Base-by-base conservation (phyloP, 805 yeast species). In the Candida oleophila region DNA sequence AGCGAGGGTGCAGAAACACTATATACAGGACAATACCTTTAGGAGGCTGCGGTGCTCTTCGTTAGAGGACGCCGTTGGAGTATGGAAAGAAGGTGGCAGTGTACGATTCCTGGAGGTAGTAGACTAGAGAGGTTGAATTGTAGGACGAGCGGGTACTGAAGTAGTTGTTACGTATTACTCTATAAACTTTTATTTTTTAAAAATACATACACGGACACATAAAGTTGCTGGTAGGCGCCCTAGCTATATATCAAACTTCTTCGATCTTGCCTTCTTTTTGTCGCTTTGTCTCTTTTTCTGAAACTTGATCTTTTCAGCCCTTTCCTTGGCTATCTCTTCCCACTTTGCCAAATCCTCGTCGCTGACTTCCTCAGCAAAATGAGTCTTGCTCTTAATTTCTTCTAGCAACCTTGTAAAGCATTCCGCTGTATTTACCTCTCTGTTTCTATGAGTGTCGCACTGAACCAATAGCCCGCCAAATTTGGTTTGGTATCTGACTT, bases 321-420 rank as follows among this genome's bases (percentile, higher is more conserved):
- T 51, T 38, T 53, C 65, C 37, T 56, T 61, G 11, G 59, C 59
- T 9, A 71, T 62, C 4, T 62, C 61, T 7, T 64, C 64, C 91
- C 90, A 85, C 55, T 77, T 76, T 46, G 65, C 54, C 46, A 68
- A 49, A 43, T 75, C 80, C 66, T 66, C 76, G 21, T 65, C 73
- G 18, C 73, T 68, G 1, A 72, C 64, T 43, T 81, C 87, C 1
- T 63, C 66, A 0, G 76, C 77, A 49, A 83, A 74, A 48, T 62
- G 64, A 1, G 78, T 78, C 1, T 62, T 61, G 1, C 61, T 60
- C 49, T 72, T 77, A 47, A 88, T 72, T 45, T 80, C 85, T 1
- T 63, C 54, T 3, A 78, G 65, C 11, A 88, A 69, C 59, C 85
- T 85, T n/a, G 65, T 63, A 48, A 80, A 78, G 53, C 96, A 88